Percentiles rank a stretch among this genome's conserved stretches.
phyloP scores from a whole-genome alignment of 108 stramenopile genomes.

The Chaetoceros tenuissimus region DNA sequence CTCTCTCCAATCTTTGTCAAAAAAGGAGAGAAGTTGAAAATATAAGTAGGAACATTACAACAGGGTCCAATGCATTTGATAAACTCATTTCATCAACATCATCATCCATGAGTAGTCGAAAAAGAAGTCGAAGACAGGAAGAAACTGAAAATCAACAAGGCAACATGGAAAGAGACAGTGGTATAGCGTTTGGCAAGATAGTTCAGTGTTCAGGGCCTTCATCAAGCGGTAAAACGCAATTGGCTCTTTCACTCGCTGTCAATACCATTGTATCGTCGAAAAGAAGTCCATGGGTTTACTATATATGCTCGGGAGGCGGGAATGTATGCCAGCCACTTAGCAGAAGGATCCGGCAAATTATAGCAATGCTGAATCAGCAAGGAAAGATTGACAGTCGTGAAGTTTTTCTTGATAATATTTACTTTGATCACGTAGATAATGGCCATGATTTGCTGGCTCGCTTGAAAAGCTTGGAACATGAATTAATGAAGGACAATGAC shows the following conservation, averaged over 20 bases:
- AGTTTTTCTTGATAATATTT: slow-evolving; percentile 9
- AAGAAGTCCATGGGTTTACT: too few species aligned
- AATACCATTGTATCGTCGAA: slow-evolving; percentile 11
- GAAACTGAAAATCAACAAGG: neutral
- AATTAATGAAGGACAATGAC: slow-evolving; percentile 2
- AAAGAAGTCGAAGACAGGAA: neutral
- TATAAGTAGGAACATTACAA: neutral
- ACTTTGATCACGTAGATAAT: slow-evolving; percentile 12
- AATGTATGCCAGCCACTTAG: slow-evolving; percentile 14
- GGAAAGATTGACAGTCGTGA: slow-evolving; percentile 6
- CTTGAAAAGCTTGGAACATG: slow-evolving; percentile 24
- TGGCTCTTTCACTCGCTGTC: slow-evolving; percentile 23
- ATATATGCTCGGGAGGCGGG: too few species aligned
- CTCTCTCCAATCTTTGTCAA: neutral
- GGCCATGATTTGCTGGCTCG: slow-evolving; percentile 23
- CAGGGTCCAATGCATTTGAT: neutral
- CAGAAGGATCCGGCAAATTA: slow-evolving; percentile 3
- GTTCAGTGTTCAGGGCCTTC: slow-evolving; percentile 33
- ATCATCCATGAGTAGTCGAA: neutral
- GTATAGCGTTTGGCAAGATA: slow-evolving; percentile 27
- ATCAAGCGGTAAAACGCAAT: slow-evolving; percentile 32
- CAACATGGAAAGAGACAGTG: neutral
- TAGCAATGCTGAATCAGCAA: slow-evolving; percentile 10
- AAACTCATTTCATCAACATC: neutral
- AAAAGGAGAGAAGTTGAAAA: neutral